Base-by-base conservation (phyloP, 73 alveolate species). In the Paramecium caudatum region DNA sequence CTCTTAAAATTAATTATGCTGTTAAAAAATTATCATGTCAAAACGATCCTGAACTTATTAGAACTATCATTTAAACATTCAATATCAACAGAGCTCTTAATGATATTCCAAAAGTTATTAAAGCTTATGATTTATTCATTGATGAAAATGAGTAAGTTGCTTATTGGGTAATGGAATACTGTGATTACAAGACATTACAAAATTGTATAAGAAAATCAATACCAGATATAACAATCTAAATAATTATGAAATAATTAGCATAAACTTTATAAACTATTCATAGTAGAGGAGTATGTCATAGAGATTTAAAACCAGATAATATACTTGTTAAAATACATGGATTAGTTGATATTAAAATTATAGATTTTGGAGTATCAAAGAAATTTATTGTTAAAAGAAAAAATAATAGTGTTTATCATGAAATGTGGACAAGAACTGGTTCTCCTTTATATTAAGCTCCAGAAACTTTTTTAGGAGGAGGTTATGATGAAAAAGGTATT, bases 251-350 rank as follows among this genome's bases (percentile, higher is more conserved):
- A 15, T 8, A 74, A n/a, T 39, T 74, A 5, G 39, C 88, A 36
- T 15, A 19, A 23, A 91, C 95, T 1, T 74, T 91, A 2, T 33
- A 62, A 5, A 48, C 83, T 37, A 90, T 93, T 34, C 96, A 93
- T 65, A 23, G 37, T 30, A 82, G 61, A 69, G 95, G 95, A 2
- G 92, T 93, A 4, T 91, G 90, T 27, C 96, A 93, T 47, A 33
- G 96, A 82, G 96, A 93, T 41, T 27, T 93, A 45, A 93, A 93
- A 49, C 96, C 95, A 30, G 96, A 93, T 46, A 93, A 93, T 43
- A 82, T 91, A 4, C 16, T 93, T 9, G 21, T 74, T 9, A 41
- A 41, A 74, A 47, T 91, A 2, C 43, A 19, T 23, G 61, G 62
- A 34, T 34, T 2, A 70, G 13, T 37, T 37, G 62, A 34, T 34